Percentiles rank a stretch among this genome's conserved stretches.
Conservation (phyloP, 2,329 filamentous ascomycete species). For the Cercospora sp. region DNA sequence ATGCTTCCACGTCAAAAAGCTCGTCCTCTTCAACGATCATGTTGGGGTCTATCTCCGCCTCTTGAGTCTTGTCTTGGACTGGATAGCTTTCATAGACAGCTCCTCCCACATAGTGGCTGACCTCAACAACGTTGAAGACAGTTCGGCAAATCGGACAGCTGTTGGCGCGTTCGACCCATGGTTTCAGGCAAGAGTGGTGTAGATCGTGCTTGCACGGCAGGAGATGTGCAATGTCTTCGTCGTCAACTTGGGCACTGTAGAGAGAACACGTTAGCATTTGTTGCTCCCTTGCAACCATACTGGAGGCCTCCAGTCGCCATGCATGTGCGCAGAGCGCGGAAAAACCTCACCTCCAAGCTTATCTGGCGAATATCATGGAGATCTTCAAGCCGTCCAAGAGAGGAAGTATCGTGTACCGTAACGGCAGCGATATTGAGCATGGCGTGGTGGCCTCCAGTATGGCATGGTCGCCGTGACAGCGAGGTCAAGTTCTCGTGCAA, state of each 20-base stretch:
- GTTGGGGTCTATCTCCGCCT: slow-evolving; percentile 82
- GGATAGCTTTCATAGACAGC: slow-evolving; percentile 59
- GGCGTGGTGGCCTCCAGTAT: slow-evolving; percentile 36
- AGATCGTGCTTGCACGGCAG: slow-evolving; percentile 85
- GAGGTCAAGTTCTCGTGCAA: slow-evolving; percentile 26
- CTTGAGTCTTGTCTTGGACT: slow-evolving; percentile 83
- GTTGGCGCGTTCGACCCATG: slow-evolving; percentile 95
- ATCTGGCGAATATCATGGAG: slow-evolving; percentile 41
- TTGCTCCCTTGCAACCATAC: slow-evolving; percentile 22
- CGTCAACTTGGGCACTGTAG: slow-evolving; percentile 42
- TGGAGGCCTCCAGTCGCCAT: slow-evolving; percentile 37
- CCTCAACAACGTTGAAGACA: slow-evolving; percentile 84
- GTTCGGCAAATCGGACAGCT: slow-evolving; percentile 96
- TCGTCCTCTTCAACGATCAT: slow-evolving; percentile 67
- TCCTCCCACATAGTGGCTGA: slow-evolving; percentile 73
- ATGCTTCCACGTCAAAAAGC: slow-evolving; percentile 57
- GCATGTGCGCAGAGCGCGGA: slow-evolving; percentile 32
- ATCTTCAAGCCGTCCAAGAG: slow-evolving; percentile 44
- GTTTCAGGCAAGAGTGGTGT: slow-evolving; percentile 87
- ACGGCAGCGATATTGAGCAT: slow-evolving; percentile 25
- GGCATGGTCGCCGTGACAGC: slow-evolving; percentile 27
- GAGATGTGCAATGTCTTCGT: slow-evolving; percentile 60
- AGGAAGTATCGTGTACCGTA: slow-evolving; percentile 36
- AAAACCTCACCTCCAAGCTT: slow-evolving; percentile 44
- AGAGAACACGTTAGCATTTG: slow-evolving; percentile 30